Evolutionary conservation across 2,329 filamentous ascomycete species (phyloP), one percentile per base, ranked within the genome.

Genomic region (Sarocladium brachiariae): DNA sequence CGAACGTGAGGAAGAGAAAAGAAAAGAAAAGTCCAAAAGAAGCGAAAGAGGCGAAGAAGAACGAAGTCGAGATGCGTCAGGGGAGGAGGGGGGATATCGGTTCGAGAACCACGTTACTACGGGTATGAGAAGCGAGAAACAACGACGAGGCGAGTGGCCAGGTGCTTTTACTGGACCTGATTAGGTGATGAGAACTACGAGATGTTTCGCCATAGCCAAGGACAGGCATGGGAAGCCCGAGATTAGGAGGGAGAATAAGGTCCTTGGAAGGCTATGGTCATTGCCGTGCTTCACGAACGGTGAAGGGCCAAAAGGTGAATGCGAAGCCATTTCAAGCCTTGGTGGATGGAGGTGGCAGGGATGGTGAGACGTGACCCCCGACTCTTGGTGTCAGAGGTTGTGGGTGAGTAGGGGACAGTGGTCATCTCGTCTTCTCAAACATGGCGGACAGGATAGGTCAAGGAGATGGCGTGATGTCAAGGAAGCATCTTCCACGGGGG

Each of bases 351-450:
- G 27, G 25, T 19, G 43, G 27, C 46, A 49, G 23, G 46, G 46
- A 49, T 49, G 30, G 33, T 49, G 46, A 49, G 46, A 49, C 46
- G 31, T 31, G 46, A 43, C 46, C 46, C 45, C 46, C 46, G 46
- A 49, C 46, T 25, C 8, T 49, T 37, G 33, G 19, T 25, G 46
- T 49, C 46, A 11, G 46, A 49, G 46, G 27, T 31, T 35, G 33
- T 30, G 24, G 31, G 16, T 16, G 18, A 24, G 46, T 3, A 21
- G 45, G n/a, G 16, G 16, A 31, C 33, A 18, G 46, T 27, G 27
- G 33, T 50, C 48, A 53, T 13, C 55, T 54, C 14, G 63, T 65
- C 24, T 63, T 51, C 31, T 66, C 64, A 23, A 64, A 65, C 4
- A 55, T 57, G 2, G 61, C 61, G 53, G 1, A 61, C 34, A n/a